Percentiles rank a stretch among this genome's conserved stretches.
Evolutionary conservation across 164 flowering plant genomes (phyloP).

Genomic region (Magnolia kwangsiensis): DNA sequence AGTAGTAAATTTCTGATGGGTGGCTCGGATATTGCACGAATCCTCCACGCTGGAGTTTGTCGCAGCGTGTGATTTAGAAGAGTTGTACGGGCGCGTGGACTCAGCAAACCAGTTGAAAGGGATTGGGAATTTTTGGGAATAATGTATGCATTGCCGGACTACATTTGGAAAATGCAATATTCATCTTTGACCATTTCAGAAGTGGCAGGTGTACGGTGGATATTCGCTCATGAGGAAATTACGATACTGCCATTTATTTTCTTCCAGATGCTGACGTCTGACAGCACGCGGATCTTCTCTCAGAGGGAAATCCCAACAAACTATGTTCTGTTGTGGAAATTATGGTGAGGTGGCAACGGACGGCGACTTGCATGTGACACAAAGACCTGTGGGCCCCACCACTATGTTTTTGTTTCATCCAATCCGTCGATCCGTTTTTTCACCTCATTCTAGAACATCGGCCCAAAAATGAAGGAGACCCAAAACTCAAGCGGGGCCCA

Average conservation of each 20-base stretch:
- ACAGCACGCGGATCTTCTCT: background rate
- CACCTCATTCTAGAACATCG: too few relatives aligned
- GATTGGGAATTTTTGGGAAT: background rate
- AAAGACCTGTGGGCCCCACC: background rate
- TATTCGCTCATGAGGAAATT: background rate
- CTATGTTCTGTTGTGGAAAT: background rate
- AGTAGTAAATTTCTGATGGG: too few relatives aligned
- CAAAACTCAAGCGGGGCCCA: too few relatives aligned
- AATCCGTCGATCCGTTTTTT: too few relatives aligned
- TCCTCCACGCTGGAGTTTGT: too few relatives aligned
- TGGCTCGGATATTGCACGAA: too few relatives aligned
- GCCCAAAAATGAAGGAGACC: too few relatives aligned
- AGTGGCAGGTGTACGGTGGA: background rate
- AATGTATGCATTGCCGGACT: background rate
- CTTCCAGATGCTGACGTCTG: background rate
- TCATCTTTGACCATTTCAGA: background rate
- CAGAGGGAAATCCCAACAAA: background rate
- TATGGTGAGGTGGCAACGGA: background rate
- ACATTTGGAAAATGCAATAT: background rate
- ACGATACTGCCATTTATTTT: background rate
- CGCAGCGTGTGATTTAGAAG: too few relatives aligned
- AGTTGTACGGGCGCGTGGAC: too few relatives aligned
- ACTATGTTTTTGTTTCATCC: background rate
- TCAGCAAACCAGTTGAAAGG: background rate
- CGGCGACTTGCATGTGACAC: background rate